These are phyloP conservation scores for Ziziphus jujuba DNA, from an alignment of 306 rosid species.

Conservation along the genomic window DNA sequence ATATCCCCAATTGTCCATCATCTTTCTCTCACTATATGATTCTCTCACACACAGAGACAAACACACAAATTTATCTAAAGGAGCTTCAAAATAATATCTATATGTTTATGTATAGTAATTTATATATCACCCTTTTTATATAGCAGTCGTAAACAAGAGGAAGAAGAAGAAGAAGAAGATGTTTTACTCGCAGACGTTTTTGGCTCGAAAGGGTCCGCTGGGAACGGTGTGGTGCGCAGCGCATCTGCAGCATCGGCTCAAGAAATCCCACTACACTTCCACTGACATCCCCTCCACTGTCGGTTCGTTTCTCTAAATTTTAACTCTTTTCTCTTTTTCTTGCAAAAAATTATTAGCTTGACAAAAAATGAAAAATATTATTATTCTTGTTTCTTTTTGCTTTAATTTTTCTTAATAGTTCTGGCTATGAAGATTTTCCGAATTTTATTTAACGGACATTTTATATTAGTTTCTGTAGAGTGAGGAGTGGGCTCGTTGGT, in stretches of 20 bases:
- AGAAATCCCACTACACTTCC: conserved; percentile 69
- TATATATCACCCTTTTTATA: background rate
- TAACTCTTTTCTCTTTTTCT: too few species aligned
- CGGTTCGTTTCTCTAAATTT: conserved; percentile 35
- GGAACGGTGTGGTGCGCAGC: conserved; percentile 95
- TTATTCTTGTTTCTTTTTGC: too few species aligned
- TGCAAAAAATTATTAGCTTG: too few species aligned
- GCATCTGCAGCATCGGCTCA: conserved; percentile 82
- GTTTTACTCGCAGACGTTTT: conserved; percentile 84
- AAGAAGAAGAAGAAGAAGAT: conserved; percentile 29
- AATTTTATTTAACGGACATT: too few species aligned
- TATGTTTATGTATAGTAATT: background rate
- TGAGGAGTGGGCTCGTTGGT: too few species aligned
- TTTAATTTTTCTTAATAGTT: too few species aligned
- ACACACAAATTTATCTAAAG: background rate
- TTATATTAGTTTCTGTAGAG: too few species aligned
- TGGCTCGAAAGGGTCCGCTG: conserved; percentile 86
- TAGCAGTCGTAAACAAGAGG: background rate
- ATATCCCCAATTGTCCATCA: background rate
- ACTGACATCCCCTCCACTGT: conserved; percentile 71
- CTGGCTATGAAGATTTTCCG: too few species aligned
- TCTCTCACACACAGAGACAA: background rate
- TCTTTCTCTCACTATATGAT: background rate
- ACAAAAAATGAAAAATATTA: too few species aligned
- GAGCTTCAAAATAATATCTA: background rate